Conservation (phyloP, 176 grass and related monocot species). For the Aegilops speltoides region DNA sequence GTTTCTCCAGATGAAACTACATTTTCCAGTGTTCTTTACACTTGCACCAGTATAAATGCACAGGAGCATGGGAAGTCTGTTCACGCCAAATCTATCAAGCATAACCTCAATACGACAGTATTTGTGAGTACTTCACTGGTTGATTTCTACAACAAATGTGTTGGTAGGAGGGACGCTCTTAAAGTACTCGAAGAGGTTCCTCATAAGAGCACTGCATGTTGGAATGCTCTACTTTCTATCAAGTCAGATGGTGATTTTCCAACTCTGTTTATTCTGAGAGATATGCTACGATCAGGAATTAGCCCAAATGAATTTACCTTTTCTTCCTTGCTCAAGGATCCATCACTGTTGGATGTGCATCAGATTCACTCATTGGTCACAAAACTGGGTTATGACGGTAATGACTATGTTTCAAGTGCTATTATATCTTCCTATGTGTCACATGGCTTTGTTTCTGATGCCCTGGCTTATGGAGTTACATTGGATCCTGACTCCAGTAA, state of each 20-base stretch:
- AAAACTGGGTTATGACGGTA: constrained; percentile 56
- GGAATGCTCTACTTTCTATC: constrained; percentile 63
- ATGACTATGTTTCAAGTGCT: constrained; percentile 64
- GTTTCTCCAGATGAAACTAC: constrained; percentile 49
- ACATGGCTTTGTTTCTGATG: constrained; percentile 44
- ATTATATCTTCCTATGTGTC: constrained; percentile 69
- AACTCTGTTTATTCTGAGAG: constrained; percentile 38
- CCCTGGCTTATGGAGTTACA: constrained; percentile 40
- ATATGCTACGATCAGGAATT: constrained; percentile 49
- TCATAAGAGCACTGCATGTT: constrained; percentile 44
- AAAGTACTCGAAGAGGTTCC: constrained; percentile 42
- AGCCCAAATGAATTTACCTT: constrained; percentile 61
- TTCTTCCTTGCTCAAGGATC: constrained; percentile 59
- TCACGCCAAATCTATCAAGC: constrained; percentile 70
- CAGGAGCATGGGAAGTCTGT: constrained; percentile 45
- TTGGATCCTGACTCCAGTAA: constrained; percentile 31
- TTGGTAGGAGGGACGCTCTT: constrained; percentile 35
- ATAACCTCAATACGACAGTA: constrained; percentile 37
- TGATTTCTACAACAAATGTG: constrained; percentile 47
- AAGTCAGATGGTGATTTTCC: constrained; percentile 27
- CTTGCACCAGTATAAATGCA: constrained; percentile 35
- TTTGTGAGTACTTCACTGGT: constrained; percentile 58
- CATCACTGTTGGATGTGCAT: constrained; percentile 38
- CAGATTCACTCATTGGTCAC: constrained; percentile 70
- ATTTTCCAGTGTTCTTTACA: constrained; percentile 42